A percentile compares a stretch with the other conserved stretches of the same genome.
These are phyloP conservation scores for Fusarium sp. DNA, from an alignment of 2,329 filamentous ascomycete species.

Conservation along the genomic window DNA sequence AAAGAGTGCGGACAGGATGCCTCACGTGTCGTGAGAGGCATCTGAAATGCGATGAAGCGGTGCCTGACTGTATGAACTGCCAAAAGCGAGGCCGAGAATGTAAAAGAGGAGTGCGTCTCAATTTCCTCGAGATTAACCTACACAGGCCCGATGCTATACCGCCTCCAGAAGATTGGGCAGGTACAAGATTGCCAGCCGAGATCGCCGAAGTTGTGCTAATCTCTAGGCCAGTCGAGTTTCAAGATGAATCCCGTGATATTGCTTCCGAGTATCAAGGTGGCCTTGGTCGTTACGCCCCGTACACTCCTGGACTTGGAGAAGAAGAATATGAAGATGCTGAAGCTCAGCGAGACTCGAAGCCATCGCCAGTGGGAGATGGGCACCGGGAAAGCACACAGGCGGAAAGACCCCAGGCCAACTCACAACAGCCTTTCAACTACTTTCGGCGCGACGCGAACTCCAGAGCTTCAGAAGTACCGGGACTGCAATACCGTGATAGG, in stretches of 20 bases:
- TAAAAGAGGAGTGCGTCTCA: conserved; percentile 86
- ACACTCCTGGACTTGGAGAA: conserved; percentile 8
- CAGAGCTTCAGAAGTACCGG: conserved; percentile 1
- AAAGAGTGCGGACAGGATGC: conserved; percentile 88
- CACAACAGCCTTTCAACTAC: conserved; percentile 7
- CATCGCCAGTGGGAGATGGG: neutral
- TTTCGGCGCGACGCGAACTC: conserved; percentile 1
- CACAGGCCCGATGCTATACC: conserved; percentile 69
- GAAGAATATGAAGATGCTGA: neutral
- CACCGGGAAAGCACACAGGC: neutral
- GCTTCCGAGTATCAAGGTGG: conserved; percentile 91
- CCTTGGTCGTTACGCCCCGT: conserved; percentile 72
- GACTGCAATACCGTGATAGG: neutral
- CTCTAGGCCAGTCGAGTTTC: conserved; percentile 71
- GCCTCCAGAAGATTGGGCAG: conserved; percentile 37
- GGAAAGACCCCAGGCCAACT: conserved; percentile 7
- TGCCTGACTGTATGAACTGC: conserved; percentile 77
- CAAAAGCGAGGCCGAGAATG: conserved; percentile 87
- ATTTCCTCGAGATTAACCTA: conserved; percentile 88
- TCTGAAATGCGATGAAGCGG: conserved; percentile 87
- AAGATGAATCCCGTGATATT: conserved; percentile 89
- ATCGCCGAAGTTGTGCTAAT: conserved; percentile 19
- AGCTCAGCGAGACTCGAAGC: neutral
- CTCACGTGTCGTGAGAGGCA: conserved; percentile 90
- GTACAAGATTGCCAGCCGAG: conserved; percentile 31